Percentiles rank a stretch among this genome's conserved stretches.
Evolutionary conservation across 2,329 filamentous ascomycete species (phyloP).

Genomic region (Monosporascus sp.): DNA sequence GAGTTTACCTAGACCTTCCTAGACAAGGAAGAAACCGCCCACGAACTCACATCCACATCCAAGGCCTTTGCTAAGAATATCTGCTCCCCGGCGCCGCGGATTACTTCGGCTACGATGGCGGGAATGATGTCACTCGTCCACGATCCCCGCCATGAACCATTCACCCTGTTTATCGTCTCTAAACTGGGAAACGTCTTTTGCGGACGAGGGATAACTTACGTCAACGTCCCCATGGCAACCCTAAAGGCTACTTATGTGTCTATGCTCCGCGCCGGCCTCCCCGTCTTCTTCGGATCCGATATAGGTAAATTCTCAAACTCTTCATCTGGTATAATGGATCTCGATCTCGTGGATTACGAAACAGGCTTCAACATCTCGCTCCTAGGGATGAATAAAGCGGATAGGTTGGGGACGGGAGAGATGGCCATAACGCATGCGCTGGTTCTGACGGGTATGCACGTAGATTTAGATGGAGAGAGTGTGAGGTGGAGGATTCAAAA

Average conservation of each 20-base stretch:
- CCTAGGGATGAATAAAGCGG: slow-evolving; percentile 64
- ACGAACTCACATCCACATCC: slow-evolving; percentile 60
- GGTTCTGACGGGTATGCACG: slow-evolving; percentile 81
- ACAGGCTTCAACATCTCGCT: slow-evolving; percentile 76
- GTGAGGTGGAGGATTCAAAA: slow-evolving; percentile 85
- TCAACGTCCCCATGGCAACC: slow-evolving; percentile 70
- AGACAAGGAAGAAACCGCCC: slow-evolving; percentile 61
- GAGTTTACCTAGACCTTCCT: slow-evolving; percentile 75
- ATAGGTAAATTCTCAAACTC: slow-evolving; percentile 76
- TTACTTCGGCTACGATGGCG: slow-evolving; percentile 57
- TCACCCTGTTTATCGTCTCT: slow-evolving; percentile 68
- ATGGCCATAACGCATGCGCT: slow-evolving; percentile 83
- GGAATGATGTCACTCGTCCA: slow-evolving; percentile 77
- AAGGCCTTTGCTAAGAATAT: slow-evolving; percentile 67
- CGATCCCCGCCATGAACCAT: slow-evolving; percentile 73
- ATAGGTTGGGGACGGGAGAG: slow-evolving; percentile 68
- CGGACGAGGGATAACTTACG: slow-evolving; percentile 69
- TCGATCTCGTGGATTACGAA: slow-evolving; percentile 69
- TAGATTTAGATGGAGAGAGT: slow-evolving; percentile 49
- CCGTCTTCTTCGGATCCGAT: slow-evolving; percentile 85
- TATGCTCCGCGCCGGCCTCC: slow-evolving; percentile 73
- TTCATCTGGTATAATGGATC: slow-evolving; percentile 71
- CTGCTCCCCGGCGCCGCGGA: slow-evolving; percentile 52
- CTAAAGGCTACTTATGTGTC: slow-evolving; percentile 70
- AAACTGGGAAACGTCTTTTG: slow-evolving; percentile 78